Base-by-base conservation (phyloP, 805 yeast genomes). In the Lipomyces sp. region DNA sequence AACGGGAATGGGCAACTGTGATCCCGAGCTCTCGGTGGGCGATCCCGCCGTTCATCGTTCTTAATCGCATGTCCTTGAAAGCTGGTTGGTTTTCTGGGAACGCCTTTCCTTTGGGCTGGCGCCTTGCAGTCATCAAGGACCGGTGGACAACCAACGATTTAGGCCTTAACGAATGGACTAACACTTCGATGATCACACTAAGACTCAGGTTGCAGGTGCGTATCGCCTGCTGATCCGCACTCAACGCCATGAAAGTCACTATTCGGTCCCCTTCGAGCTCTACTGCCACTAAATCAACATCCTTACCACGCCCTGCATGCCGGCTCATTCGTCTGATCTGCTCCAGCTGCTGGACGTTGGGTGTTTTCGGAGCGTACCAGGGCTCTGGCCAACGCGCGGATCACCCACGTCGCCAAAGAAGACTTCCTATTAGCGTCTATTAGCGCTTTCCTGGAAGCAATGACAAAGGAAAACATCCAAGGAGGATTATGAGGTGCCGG, bases 291-390 rank as follows among this genome's bases (percentile, higher is more conserved):
- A n/a, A n/a, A n/a, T n/a, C n/a, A n/a, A n/a, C n/a, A n/a, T n/a
- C n/a, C n/a, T n/a, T n/a, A n/a, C n/a, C n/a, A n/a, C n/a, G n/a
- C n/a, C n/a, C n/a, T 62, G 62, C 30, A 62, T 56, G 63, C 58
- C 65, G 48, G 32, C 65, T 7, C 65, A 63, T 60, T 63, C 65
- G 8, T 59, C 64, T 7, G 64, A 63, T 18, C 2, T 42, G 3
- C 64, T 59, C 15, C 65, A 63, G 45, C 65, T 59, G 6, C 53
- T 63, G 3, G 62, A 63, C 30, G 59, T 59, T 33, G 63, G 65
- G 15, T 54, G 63, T 39, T 60, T 54, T 63, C 53, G 6, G 6
- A 48, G 13, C 29, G 53, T 24, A 24, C 24, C 24, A 24, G n/a
- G 53, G 30, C 4, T 5, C 4, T 48, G 53, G 10, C n/a, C 10